phyloP scores from a whole-genome alignment of 305 asterid genomes.

The Ajuga reptans region DNA sequence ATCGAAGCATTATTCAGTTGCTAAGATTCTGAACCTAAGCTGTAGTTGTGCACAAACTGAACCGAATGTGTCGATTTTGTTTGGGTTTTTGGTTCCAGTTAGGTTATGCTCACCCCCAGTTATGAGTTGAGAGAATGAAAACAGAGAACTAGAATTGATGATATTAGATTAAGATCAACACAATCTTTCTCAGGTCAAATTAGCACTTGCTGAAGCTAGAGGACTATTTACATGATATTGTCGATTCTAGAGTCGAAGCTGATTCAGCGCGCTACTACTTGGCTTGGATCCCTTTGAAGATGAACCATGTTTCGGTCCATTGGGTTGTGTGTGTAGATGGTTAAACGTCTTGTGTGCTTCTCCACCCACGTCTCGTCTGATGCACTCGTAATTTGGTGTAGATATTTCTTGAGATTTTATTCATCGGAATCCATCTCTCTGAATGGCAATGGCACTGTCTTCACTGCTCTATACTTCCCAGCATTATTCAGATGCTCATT shows the following conservation, averaged over 20 bases:
- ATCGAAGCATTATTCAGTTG: no score
- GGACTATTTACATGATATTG: background rate
- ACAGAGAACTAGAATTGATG: background rate
- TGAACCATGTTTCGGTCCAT: background rate
- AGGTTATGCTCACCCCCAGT: no score
- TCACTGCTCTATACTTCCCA: slow-evolving; percentile 88
- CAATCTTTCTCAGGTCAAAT: background rate
- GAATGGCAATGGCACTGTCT: slow-evolving; percentile 81
- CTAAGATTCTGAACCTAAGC: no score
- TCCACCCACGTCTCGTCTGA: background rate
- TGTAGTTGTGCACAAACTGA: no score
- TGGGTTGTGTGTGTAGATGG: background rate
- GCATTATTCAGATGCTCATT: slow-evolving; percentile 83
- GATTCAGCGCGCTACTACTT: background rate
- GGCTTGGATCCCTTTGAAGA: background rate
- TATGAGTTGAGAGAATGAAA: background rate
- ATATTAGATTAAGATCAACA: background rate
- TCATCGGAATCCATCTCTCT: slow-evolving; percentile 58
- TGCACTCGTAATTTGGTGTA: background rate
- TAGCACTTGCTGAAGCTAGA: background rate
- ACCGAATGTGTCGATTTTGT: no score
- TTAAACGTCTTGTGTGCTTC: background rate
- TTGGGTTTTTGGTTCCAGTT: no score
- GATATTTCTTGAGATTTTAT: slow-evolving; percentile 1
- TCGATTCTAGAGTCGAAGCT: background rate